phyloP scores from a whole-genome alignment of 306 rosid species.

The Lagenaria siceraria region DNA sequence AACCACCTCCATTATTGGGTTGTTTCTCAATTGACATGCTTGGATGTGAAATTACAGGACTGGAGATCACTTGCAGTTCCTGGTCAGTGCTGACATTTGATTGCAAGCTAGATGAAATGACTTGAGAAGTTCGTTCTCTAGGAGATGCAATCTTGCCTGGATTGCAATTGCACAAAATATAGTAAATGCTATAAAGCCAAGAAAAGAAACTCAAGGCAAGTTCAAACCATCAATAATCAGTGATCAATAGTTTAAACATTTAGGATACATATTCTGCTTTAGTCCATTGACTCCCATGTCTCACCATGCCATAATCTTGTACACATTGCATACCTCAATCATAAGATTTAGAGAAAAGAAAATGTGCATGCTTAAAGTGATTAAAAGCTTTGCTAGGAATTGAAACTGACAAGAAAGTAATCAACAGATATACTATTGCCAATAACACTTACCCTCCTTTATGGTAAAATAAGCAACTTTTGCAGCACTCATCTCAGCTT shows the following conservation, averaged over 20 bases:
- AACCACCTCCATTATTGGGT: background rate
- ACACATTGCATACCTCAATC: background rate
- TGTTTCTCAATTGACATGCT: background rate
- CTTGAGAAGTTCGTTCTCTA: slow-evolving; percentile 9
- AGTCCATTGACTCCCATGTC: background rate
- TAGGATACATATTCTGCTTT: background rate
- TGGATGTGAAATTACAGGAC: background rate
- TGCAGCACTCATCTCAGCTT: slow-evolving; percentile 74
- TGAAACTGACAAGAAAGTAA: background rate
- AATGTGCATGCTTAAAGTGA: background rate
- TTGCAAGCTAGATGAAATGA: slow-evolving; percentile 13
- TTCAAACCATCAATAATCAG: background rate
- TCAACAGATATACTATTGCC: background rate
- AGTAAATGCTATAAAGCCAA: background rate
- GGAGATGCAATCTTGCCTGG: slow-evolving; percentile 28
- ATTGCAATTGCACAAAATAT: background rate
- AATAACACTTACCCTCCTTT: slow-evolving; percentile 34
- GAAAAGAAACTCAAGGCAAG: background rate
- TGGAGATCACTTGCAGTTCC: slow-evolving; percentile 14
- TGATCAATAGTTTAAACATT: background rate
- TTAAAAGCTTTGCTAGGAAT: background rate
- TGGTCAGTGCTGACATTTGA: slow-evolving; percentile 16
- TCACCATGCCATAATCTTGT: background rate
- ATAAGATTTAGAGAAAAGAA: no score
- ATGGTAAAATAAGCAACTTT: slow-evolving; percentile 52